Conservation (phyloP, 2,329 filamentous ascomycete species). For the Fusarium multiceps region DNA sequence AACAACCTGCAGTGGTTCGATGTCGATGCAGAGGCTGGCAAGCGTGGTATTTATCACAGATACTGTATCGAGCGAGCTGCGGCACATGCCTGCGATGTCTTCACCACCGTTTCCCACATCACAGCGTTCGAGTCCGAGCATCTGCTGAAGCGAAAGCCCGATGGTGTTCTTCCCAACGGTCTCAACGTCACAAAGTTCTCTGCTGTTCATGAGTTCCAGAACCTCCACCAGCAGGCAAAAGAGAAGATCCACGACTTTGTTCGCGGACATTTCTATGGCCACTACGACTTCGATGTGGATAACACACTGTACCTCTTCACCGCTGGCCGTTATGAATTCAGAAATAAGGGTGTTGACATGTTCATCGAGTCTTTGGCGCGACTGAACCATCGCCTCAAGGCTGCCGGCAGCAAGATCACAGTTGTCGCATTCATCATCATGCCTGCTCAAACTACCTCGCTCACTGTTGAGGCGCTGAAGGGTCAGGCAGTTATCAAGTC, state of each 20-base stretch:
- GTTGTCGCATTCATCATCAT: slow-evolving; percentile 99
- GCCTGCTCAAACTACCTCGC: slow-evolving; percentile 93
- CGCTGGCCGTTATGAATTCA: slow-evolving; percentile 94
- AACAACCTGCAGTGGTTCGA: slow-evolving; percentile 98
- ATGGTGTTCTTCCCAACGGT: slow-evolving; percentile 95
- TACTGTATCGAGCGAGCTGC: slow-evolving; percentile 98
- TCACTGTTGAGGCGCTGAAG: slow-evolving; percentile 95
- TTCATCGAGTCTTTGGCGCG: slow-evolving; percentile 97
- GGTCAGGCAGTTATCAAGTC: slow-evolving; percentile 98
- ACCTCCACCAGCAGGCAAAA: slow-evolving; percentile 94
- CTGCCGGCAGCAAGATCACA: slow-evolving; percentile 85
- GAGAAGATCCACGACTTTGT: slow-evolving; percentile 99
- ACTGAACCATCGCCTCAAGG: slow-evolving; percentile 92
- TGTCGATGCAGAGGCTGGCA: slow-evolving; percentile 94
- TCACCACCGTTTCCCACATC: slow-evolving; percentile 98
- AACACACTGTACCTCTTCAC: slow-evolving; percentile 99
- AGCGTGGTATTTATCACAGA: slow-evolving; percentile 97
- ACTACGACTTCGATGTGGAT: slow-evolving; percentile 96
- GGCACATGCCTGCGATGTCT: slow-evolving; percentile 92
- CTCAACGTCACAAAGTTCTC: slow-evolving; percentile 98
- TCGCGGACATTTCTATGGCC: slow-evolving; percentile 96
- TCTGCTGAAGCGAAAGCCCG: slow-evolving; percentile 94
- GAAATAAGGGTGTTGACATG: slow-evolving; percentile 99
- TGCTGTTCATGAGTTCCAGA: slow-evolving; percentile 98
- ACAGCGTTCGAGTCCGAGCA: slow-evolving; percentile 99